Conservation (phyloP, 2,329 filamentous ascomycete genomes). For the Neopestalotiopsis sp. region DNA sequence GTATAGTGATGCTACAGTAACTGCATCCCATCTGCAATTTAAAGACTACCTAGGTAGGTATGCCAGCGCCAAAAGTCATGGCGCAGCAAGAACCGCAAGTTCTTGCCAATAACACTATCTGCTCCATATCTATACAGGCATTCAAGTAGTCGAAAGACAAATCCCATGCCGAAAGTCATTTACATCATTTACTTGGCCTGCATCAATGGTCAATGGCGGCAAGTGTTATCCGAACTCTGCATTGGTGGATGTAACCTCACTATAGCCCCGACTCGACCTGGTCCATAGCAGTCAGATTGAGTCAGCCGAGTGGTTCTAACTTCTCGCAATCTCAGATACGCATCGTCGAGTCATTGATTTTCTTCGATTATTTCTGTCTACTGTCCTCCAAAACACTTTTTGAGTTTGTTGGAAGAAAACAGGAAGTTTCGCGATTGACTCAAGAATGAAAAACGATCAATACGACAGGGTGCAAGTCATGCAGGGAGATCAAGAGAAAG, state of each 20-base stretch:
- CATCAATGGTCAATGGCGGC: not conserved
- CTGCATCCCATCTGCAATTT: not conserved
- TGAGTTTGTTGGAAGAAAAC: no score
- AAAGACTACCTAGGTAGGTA: no score
- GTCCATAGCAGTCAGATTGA: not conserved
- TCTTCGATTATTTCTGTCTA: not conserved
- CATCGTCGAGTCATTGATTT: not conserved
- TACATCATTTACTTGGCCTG: not conserved
- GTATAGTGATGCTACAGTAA: not conserved
- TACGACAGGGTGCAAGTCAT: not conserved
- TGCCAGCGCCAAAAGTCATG: not conserved
- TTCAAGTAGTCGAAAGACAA: not conserved
- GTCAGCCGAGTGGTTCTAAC: not conserved
- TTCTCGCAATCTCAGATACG: not conserved
- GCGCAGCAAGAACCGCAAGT: not conserved
- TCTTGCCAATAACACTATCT: not conserved
- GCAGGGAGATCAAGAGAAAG: not conserved
- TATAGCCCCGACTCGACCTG: not conserved
- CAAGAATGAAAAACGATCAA: not conserved
- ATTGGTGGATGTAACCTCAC: not conserved
- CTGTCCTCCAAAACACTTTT: no score
- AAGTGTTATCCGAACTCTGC: conserved; percentile 1
- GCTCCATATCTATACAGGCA: not conserved
- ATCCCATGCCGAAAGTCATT: not conserved
- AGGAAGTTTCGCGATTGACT: not conserved